Base-by-base conservation (phyloP, 345 rosid species). In the Ceriops decandra region DNA sequence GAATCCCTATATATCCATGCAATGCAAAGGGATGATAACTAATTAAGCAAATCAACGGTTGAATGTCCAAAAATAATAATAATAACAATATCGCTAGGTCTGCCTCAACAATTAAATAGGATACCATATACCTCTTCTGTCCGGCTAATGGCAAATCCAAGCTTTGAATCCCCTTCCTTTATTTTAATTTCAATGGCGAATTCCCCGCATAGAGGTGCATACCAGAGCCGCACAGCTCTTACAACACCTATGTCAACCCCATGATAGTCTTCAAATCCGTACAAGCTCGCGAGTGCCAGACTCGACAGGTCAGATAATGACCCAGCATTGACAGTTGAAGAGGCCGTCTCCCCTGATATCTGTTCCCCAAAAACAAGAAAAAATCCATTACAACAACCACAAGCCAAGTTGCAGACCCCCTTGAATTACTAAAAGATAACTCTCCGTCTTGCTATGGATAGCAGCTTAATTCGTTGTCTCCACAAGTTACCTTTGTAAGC, bases 221-320 rank as follows among this genome's bases (percentile, higher is more conserved):
- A 95, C 99, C 99, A 95, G 7, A 95, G 92, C 60, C 99, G 85
- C 63, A 88, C 93, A 5, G 97, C 95, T 80, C 97, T 85, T 24
- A 95, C 97, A 21, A 95, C 96, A 54, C 99, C 99, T 27, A 95
- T 83, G 83, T 95, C 99, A 47, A 95, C 93, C 49, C 97, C 97
- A 24, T 95, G 99, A 72, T 91, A 95, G 75, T 95, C 99, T 85
- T 95, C 99, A 52, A 95, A 95, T 19, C 99, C 99, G 49, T 95
- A 95, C 9, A 95, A 75, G 74, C 95, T 95, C 5, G 78, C 92
- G 59, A 84, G 83, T 54, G 92, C 93, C 6, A 90, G 83, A 67
- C 86, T 87, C 0, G 97, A 84, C 54, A 91, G 66, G 79, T 95
- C 99, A 21, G 97, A 85, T 42, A 95, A 76, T 0, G 97, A 91